phyloP scores from a whole-genome alignment of 192 early-diverging fungal genomes.

The Entomortierella parvispora region DNA sequence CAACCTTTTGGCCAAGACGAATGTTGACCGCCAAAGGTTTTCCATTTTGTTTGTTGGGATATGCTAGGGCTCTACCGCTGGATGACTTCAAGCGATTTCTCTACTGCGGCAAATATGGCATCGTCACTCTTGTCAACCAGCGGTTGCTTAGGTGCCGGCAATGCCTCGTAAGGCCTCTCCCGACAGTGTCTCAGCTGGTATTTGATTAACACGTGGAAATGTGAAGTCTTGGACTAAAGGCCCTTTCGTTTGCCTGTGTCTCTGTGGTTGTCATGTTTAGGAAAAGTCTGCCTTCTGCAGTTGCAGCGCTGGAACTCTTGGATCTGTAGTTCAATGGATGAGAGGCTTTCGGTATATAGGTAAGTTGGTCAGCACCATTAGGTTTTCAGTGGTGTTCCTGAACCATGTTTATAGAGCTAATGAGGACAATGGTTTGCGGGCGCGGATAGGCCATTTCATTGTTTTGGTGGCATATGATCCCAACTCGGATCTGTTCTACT shows the following conservation, averaged over 20 bases:
- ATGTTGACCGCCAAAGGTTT: neutral
- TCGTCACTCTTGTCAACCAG: constrained; percentile 84
- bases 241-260: neutral
- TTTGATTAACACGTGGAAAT: no score
- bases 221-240: no score
- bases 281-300: constrained; percentile 33
- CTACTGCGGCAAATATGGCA: constrained; percentile 75
- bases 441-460: constrained; percentile 84
- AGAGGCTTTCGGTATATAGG: constrained; percentile 56
- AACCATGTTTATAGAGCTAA: constrained; percentile 23
- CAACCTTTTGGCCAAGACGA: no score
- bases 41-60: no score
- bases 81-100: constrained; percentile 90
- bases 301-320: constrained; percentile 21
- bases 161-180: constrained; percentile 59
- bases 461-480: constrained; percentile 88
- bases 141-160: constrained; percentile 67
- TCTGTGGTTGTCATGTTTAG: neutral
- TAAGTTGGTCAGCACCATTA: constrained; percentile 15
- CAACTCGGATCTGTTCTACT: constrained; percentile 80
- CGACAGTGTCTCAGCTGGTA: neutral
- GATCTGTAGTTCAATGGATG: constrained; percentile 36
- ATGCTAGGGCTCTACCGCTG: constrained; percentile 69
- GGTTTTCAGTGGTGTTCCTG: constrained; percentile 5
- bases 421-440: neutral